Conservation (phyloP, 2,329 filamentous ascomycete genomes). For the Trichoderma endophyticum region DNA sequence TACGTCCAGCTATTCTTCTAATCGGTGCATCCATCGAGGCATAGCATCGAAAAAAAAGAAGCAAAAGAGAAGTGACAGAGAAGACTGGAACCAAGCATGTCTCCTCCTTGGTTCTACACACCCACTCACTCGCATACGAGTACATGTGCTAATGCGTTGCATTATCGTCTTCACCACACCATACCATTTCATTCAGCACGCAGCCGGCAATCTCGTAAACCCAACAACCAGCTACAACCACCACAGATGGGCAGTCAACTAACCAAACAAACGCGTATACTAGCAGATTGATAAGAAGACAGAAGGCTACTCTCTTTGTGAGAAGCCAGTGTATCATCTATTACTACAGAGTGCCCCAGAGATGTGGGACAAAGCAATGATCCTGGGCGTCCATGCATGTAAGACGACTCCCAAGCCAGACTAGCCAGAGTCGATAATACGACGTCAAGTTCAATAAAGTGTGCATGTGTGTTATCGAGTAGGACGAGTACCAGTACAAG, state of each 20-base stretch:
- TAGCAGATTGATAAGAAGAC: not conserved
- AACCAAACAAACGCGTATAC: not conserved
- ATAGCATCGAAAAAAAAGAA: not conserved
- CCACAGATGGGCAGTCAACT: not conserved
- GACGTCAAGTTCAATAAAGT: not conserved
- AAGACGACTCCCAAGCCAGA: not conserved
- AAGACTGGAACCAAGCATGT: not conserved
- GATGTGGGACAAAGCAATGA: not conserved
- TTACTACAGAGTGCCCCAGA: not conserved
- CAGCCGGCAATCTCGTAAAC: not conserved
- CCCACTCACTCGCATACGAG: not conserved
- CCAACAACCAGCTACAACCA: not conserved
- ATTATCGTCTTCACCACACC: not conserved
- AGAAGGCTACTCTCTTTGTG: too few relatives aligned
- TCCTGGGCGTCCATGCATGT: constrained; percentile 10
- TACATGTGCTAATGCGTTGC: not conserved
- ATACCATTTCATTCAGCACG: not conserved
- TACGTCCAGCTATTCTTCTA: not conserved
- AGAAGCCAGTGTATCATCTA: not conserved
- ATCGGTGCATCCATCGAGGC: not conserved
- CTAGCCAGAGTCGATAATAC: not conserved
- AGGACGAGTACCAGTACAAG: not conserved
- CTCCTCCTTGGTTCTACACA: not conserved
- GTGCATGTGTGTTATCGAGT: not conserved
- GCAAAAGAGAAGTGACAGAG: not conserved